A percentile compares a stretch with the other conserved stretches of the same genome.
These are phyloP conservation scores for Blastobotrys malaysiensis DNA, from an alignment of 1,139 yeast genomes.

Conservation along the genomic window DNA sequence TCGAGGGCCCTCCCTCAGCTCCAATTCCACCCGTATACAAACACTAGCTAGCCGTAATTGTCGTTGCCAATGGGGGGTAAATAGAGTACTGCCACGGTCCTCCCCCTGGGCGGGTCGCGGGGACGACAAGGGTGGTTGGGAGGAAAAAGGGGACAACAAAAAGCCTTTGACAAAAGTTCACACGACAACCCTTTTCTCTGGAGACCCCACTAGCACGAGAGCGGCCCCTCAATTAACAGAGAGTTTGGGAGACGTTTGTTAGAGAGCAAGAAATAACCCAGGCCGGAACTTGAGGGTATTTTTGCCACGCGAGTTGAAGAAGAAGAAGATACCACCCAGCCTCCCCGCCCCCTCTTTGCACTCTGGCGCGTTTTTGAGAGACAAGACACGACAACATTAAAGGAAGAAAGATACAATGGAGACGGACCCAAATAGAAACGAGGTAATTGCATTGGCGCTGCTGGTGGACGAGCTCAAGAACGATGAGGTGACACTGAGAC, in stretches of 20 bases:
- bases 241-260: neutral
- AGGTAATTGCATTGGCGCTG: slow-evolving; percentile 89
- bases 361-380: neutral
- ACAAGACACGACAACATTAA: neutral
- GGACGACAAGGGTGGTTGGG: neutral
- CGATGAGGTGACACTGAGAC: slow-evolving; percentile 90
- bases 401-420: slow-evolving; percentile 4
- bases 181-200: neutral
- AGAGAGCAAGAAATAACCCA: neutral
- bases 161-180: neutral
- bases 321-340: neutral
- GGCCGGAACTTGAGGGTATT: neutral
- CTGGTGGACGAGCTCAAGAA: slow-evolving; percentile 94
- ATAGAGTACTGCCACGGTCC: no score
- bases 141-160: neutral
- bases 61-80: no score
- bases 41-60: no score
- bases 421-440: slow-evolving; percentile 36
- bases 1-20: no score
- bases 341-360: neutral
- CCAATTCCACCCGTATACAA: no score
- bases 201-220: neutral
- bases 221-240: neutral
- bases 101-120: neutral
- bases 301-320: no score